Base-by-base conservation (phyloP, 2,329 filamentous ascomycete genomes). In the Ophiostoma quercus region DNA sequence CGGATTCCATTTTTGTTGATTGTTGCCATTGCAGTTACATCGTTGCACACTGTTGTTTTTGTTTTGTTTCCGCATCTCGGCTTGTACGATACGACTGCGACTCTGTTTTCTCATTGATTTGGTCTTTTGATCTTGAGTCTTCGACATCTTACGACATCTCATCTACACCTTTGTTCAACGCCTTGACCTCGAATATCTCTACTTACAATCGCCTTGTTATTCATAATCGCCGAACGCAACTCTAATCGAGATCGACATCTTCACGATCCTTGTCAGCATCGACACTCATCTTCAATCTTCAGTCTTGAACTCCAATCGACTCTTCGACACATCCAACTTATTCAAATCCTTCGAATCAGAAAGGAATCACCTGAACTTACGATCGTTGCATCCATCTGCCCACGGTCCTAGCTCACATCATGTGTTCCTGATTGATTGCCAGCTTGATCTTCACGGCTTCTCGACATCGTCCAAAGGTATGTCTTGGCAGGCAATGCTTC, bases 391-490 rank as follows among this genome's bases (percentile, higher is more conserved):
- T 47, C 7, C 9, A 41, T 41, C 39, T 41, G 39, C 39, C 11
- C 9, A 41, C 14, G 57, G 29, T 62, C 60, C 60, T 63, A 57
- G 51, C 51, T 29, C 12, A 22, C 51, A 25, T 25, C 51, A 25
- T 57, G 51, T 25, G n/a, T 57, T 25, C 51, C 51, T 57, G 51
- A 57, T 57, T 57, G 51, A 57, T 57, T 14, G 51, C 22, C 51
- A 25, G 51, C 51, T 57, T 57, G 51, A 57, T 57, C 51, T 57
- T 57, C 51, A 57, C 51, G 51, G 51, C 60, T 63, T n/a, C 19
- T 63, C 60, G 12, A 34, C 60, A 6, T 37, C 29, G 32, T 37
- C 29, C 37, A 34, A 22, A 34, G 8, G 29, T n/a, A 22, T 41
- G 6, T 39, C 34, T 34, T 65, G 12, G 12, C 29, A 11, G 14